Evolutionary conservation across 2,329 filamentous ascomycete genomes (phyloP), one percentile per base, ranked within the genome.

Genomic region (Phialocephala sp.): DNA sequence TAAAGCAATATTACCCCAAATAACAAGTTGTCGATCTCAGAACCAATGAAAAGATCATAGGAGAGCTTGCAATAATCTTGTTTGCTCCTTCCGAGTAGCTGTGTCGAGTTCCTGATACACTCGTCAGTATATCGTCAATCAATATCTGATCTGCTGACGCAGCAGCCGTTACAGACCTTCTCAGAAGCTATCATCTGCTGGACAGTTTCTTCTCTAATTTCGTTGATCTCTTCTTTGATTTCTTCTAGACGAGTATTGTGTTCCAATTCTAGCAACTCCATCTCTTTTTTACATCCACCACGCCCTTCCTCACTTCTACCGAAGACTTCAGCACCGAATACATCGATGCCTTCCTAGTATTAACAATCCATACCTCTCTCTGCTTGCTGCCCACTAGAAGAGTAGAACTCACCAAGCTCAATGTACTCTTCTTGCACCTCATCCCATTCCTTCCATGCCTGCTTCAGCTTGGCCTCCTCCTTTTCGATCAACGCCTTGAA

Each of bases 361-460:
- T 32, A 32, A 6, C 27, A 32, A 32, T 6, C 27, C 6, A 32
- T 6, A 32, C 27, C 27, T 32, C 27, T 32, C 27, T 32, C 27
- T 32, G 27, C 27, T 6, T 32, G 27, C 27, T 32, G 27, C 27
- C 27, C 27, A 32, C 27, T 32, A 6, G 27, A 32, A 32, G n/a
- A 50, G 9, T 22, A 24, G 18, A 20, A 22, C 55, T 12, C 22
- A 57, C 55, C 72, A 45, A 75, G 66, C 59, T 67, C 62, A 12
- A 71, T 22, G 55, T 72, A 73, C 41, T 76, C 74, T 9, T 59
- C 39, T 60, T 76, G 72, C 1, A 75, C 15, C 1, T 71, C 67
- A 35, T 75, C 69, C 71, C 72, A 76, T 32, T 71, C 52, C 39
- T 66, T 71, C 74, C 74, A 76, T n/a, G 66, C 69, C 1, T 68